Conservation (phyloP, 345 rosid genomes). For the Brassica carinata region DNA sequence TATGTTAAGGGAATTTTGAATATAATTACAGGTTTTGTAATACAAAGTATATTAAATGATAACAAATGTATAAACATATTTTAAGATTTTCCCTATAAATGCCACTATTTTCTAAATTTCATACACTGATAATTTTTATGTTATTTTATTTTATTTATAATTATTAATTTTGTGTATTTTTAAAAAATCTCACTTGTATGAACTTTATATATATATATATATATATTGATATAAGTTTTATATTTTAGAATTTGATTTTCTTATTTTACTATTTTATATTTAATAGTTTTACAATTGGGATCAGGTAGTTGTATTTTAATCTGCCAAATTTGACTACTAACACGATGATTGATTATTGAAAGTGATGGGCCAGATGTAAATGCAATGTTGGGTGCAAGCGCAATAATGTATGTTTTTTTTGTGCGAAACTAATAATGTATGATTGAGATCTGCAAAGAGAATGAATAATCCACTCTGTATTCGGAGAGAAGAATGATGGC, state of each 20-base stretch:
- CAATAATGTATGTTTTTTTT: constrained; percentile 17
- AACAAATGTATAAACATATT: neutral
- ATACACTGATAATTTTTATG: neutral
- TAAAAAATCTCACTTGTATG: too few species aligned
- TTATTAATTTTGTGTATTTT: too few species aligned
- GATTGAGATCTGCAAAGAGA: constrained; percentile 30
- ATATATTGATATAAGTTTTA: too few species aligned
- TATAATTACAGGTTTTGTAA: too few species aligned
- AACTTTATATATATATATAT: too few species aligned
- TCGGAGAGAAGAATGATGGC: constrained; percentile 4
- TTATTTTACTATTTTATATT: too few species aligned
- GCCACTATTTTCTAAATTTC: neutral
- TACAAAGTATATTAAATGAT: neutral
- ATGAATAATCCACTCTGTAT: constrained; percentile 36
- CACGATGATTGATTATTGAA: constrained; percentile 3
- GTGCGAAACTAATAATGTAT: constrained; percentile 1
- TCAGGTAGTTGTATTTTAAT: neutral
- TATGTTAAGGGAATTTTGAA: neutral
- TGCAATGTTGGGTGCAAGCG: constrained; percentile 22
- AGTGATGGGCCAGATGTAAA: constrained; percentile 23
- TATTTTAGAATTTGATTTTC: too few species aligned
- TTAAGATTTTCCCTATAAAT: too few species aligned
- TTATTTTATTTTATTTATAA: too few species aligned
- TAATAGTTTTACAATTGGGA: too few species aligned
- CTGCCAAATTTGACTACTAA: constrained; percentile 1